These are phyloP conservation scores for Elsinoe fawcettii DNA, from an alignment of 2,329 filamentous ascomycete genomes.

Conservation along the genomic window DNA sequence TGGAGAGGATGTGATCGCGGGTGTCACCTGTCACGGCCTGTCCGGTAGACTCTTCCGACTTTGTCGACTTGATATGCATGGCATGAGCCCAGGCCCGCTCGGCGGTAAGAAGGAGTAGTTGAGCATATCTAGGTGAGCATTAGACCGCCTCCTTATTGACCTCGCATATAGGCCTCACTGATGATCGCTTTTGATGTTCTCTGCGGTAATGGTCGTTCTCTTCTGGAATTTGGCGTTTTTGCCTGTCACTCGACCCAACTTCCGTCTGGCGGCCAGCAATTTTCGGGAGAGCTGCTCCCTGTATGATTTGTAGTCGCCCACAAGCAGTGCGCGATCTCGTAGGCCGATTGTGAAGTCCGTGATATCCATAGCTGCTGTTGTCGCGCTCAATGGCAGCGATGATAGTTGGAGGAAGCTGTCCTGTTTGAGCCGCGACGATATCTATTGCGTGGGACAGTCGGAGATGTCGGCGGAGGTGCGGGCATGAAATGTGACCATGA, in stretches of 20 bases:
- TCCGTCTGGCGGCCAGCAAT: conserved; percentile 75
- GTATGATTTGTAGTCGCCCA: conserved; percentile 84
- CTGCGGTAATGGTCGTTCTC: conserved; percentile 62
- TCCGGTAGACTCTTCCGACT: conserved; percentile 62
- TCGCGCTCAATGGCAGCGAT: conserved; percentile 3
- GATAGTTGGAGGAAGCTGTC: neutral
- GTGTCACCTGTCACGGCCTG: conserved; percentile 72
- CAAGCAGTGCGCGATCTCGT: conserved; percentile 73
- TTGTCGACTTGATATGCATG: conserved; percentile 83
- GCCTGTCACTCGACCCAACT: conserved; percentile 72
- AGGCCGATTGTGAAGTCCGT: conserved; percentile 74
- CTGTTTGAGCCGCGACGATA: neutral
- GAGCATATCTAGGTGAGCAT: conserved; percentile 52
- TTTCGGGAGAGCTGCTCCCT: conserved; percentile 70
- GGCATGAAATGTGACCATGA: neutral
- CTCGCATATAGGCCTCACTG: conserved; percentile 48
- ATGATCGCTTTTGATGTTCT: conserved; percentile 65
- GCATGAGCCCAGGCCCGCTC: conserved; percentile 94
- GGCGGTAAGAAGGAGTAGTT: conserved; percentile 73
- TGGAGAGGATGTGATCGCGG: conserved; percentile 80
- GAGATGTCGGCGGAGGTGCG: conserved; percentile 1
- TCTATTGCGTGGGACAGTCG: conserved; percentile 8
- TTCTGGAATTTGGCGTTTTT: conserved; percentile 78
- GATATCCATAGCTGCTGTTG: conserved; percentile 63
- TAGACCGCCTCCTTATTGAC: neutral